Evolutionary conservation across 371 early-diverging fungal species (phyloP).

Genomic region (Neoconidiobolus thromboides): DNA sequence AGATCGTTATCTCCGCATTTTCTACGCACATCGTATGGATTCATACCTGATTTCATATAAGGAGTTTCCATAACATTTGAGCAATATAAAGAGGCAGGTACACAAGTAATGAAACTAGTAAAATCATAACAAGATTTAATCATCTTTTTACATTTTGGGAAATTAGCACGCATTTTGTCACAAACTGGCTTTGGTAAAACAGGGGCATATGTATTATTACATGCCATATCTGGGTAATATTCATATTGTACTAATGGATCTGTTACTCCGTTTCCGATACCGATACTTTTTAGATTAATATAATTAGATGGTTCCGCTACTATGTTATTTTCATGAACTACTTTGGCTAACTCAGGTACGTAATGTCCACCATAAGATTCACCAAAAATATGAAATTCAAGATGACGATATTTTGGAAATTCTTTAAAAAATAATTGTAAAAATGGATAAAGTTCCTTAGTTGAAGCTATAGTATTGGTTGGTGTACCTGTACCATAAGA

Average conservation of each 20-base stretch:
- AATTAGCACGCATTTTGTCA: constrained; percentile 43
- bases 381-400: constrained; percentile 51
- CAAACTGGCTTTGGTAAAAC: constrained; percentile 43
- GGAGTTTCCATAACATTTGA: constrained; percentile 44
- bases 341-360: constrained; percentile 48
- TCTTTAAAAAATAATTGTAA: constrained; percentile 39
- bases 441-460: constrained; percentile 55
- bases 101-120: constrained; percentile 48
- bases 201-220: constrained; percentile 54
- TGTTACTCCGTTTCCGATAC: constrained; percentile 84
- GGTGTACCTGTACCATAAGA: constrained; percentile 35
- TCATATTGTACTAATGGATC: constrained; percentile 79
- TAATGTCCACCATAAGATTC: constrained; percentile 28
- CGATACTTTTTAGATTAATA: constrained; percentile 53
- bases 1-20: constrained; percentile 47
- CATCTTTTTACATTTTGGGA: constrained; percentile 49
- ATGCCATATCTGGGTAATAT: constrained; percentile 74
- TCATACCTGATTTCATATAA: constrained; percentile 42
- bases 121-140: constrained; percentile 71
- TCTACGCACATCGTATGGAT: constrained; percentile 67
- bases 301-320: constrained; percentile 16
- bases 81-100: constrained; percentile 76
- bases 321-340: constrained; percentile 45
- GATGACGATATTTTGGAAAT: constrained; percentile 28
- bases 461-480: constrained; percentile 33